Percentiles rank a stretch among this genome's conserved stretches.
phyloP scores from a whole-genome alignment of 2,329 filamentous ascomycete species.

The Cercospora sp. region DNA sequence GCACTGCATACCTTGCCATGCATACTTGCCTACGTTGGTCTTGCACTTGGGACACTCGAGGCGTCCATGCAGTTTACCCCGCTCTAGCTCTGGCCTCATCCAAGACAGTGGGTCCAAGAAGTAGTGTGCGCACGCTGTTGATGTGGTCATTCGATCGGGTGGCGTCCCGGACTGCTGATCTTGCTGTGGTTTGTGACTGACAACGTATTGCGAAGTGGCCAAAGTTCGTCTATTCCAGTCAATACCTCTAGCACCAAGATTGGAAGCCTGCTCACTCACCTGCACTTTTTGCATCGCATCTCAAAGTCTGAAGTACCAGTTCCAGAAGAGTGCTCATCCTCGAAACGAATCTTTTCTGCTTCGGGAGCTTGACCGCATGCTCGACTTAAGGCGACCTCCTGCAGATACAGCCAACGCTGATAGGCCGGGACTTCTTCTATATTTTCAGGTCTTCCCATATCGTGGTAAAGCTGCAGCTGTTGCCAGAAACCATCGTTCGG shows the following conservation, averaged over 20 bases:
- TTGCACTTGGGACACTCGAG: slow-evolving; percentile 84
- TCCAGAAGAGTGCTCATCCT: slow-evolving; percentile 60
- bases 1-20: slow-evolving; percentile 94
- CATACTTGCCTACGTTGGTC: slow-evolving; percentile 85
- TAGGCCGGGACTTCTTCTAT: slow-evolving; percentile 72
- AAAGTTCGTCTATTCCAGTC: slow-evolving; percentile 54
- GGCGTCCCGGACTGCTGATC: slow-evolving; percentile 14
- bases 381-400: slow-evolving; percentile 65
- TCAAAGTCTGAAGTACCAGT: slow-evolving; percentile 53
- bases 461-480: slow-evolving; percentile 82
- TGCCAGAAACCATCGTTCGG: slow-evolving; percentile 91
- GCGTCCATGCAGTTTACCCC: slow-evolving; percentile 78
- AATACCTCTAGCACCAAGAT: background rate
- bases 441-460: slow-evolving; percentile 76
- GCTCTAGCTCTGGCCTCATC: slow-evolving; percentile 87
- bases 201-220: slow-evolving; percentile 66
- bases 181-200: slow-evolving; percentile 55
- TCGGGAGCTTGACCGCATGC: slow-evolving; percentile 78
- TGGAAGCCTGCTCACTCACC: slow-evolving; percentile 50
- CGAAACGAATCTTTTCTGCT: slow-evolving; percentile 73
- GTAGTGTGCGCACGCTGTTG: slow-evolving; percentile 71
- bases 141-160: slow-evolving; percentile 29
- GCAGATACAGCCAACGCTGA: slow-evolving; percentile 72
- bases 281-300: slow-evolving; percentile 88
- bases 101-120: slow-evolving; percentile 91